Conservation (phyloP, 1,139 yeast genomes). For the Lodderomyces elongisporus region DNA sequence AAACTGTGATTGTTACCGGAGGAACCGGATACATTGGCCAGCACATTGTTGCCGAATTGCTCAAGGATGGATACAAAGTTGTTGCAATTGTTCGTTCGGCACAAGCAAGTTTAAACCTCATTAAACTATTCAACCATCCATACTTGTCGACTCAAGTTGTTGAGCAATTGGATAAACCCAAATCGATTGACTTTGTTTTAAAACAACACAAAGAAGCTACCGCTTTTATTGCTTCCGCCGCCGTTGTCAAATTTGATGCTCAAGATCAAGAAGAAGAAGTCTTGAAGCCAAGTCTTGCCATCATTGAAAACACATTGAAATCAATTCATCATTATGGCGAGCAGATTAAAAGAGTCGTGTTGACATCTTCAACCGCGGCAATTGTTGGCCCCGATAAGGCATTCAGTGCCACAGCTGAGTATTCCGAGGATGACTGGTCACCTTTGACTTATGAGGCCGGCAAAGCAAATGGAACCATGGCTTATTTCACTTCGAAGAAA, state of each 20-base stretch:
- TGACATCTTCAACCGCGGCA: constrained; percentile 28
- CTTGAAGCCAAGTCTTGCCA: constrained; percentile 19
- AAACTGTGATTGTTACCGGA: constrained; percentile 33
- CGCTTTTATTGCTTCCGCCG: constrained; percentile 45
- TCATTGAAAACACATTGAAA: constrained; percentile 22
- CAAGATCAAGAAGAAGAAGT: constrained; percentile 18
- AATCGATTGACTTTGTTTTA: constrained; percentile 51
- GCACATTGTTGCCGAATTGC: constrained; percentile 25
- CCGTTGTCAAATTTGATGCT: constrained; percentile 23
- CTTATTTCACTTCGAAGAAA: constrained; percentile 20
- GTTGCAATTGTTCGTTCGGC: constrained; percentile 56
- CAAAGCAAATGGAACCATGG: constrained; percentile 11
- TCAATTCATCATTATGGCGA: constrained; percentile 21
- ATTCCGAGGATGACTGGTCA: constrained; percentile 27
- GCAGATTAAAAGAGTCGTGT: constrained; percentile 22
- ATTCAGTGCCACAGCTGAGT: constrained; percentile 10
- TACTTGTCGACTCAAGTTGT: constrained; percentile 38
- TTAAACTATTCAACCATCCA: constrained; percentile 16
- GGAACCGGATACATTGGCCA: constrained; percentile 38
- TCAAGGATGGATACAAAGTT: constrained; percentile 42
- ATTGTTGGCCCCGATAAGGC: constrained; percentile 11
- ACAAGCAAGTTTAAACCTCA: constrained; percentile 41
- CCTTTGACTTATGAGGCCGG: constrained; percentile 20
- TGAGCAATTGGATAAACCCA: constrained; percentile 40
- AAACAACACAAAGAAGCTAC: constrained; percentile 42